Percentiles rank a stretch among this genome's conserved stretches.
Conservation (phyloP, 1,284 basidiomycete genomes). For the Anthracocystis panici-leucophaei region DNA sequence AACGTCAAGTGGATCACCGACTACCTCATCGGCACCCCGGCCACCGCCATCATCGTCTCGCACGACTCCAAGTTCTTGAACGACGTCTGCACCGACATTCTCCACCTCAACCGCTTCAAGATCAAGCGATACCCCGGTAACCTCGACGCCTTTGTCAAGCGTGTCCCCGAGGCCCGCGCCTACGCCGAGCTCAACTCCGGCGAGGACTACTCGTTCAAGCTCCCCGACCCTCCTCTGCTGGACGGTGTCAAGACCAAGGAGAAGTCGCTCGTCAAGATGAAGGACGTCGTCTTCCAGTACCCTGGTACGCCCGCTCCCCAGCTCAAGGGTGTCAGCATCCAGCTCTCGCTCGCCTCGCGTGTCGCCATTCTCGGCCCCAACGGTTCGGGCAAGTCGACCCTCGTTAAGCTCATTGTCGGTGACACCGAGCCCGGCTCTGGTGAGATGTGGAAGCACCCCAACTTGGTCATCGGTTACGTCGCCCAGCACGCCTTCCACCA, state of each 20-base stretch:
- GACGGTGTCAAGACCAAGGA: conserved; percentile 71
- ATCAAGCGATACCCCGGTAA: conserved; percentile 70
- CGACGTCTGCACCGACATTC: conserved; percentile 69
- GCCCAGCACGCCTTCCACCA: conserved; percentile 70
- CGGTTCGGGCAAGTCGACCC: conserved; percentile 69
- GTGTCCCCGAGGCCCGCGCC: conserved; percentile 67
- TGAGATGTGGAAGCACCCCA: conserved; percentile 70
- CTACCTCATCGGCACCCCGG: conserved; percentile 62
- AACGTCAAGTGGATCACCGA: conserved; percentile 70
- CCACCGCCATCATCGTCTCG: conserved; percentile 70
- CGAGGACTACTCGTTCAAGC: conserved; percentile 70
- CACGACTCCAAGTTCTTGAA: conserved; percentile 70
- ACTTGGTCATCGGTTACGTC: conserved; percentile 70
- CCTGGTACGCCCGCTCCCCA: conserved; percentile 67
- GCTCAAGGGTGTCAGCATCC: conserved; percentile 68
- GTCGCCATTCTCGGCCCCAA: conserved; percentile 69
- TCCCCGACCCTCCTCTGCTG: conserved; percentile 69
- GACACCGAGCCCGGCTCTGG: conserved; percentile 68
- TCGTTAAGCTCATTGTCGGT: conserved; percentile 69
- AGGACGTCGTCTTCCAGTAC: conserved; percentile 69
- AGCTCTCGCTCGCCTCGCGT: conserved; percentile 70
- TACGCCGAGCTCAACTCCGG: conserved; percentile 69
- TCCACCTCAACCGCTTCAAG: conserved; percentile 70
- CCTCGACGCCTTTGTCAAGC: conserved; percentile 69
- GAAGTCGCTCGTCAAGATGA: conserved; percentile 70